Base-by-base conservation (phyloP, 208 protist species). In the Trypanosoma lewisi region DNA sequence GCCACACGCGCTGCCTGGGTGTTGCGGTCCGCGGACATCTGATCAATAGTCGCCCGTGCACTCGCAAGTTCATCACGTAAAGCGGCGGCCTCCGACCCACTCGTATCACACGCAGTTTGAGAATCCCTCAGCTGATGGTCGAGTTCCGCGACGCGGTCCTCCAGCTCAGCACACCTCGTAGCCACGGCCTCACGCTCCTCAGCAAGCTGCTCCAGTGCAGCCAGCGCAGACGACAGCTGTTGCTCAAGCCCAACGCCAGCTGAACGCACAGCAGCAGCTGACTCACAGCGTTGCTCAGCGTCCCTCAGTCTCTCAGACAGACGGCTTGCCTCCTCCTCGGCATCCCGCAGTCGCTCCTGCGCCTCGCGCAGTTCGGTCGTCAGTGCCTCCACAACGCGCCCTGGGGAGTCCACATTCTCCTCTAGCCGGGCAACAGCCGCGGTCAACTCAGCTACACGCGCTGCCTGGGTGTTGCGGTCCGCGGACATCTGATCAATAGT, bases 161-260 rank as follows among this genome's bases (percentile, higher is more conserved):
- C 67, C 0, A 66, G 55, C 14, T 36, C 27, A 17, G 49, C 61
- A 23, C 83, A 25, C 31, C 72, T 65, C 12, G 58, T 51, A 30
- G 70, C 71, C n/a, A 80, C 57, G 23, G 11, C 25, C 52, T 67
- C 63, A 25, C 63, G 63, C 51, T 77, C 58, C 37, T 67, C 51
- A 4, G 70, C 61, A 16, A 81, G 54, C 41, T 64, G 52, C 41
- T 68, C 62, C 0, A 76, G 17, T 9, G 61, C 70, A 30, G 66
- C 60, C 17, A 61, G 61, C 1, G 70, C 60, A 14, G 48, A 33
- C 2, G 51, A 42, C 25, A 81, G 48, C 23, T 81, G 57, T 8
- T 2, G 12, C 25, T 63, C 48, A 25, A 64, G 57, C 47, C 5
- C 48, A 19, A 21, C 48, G 25, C 23, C 60, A 14, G 7, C 33